These are phyloP conservation scores for Stagonosporopsis rhizophila DNA, from an alignment of 2,329 filamentous ascomycete species.

Conservation along the genomic window DNA sequence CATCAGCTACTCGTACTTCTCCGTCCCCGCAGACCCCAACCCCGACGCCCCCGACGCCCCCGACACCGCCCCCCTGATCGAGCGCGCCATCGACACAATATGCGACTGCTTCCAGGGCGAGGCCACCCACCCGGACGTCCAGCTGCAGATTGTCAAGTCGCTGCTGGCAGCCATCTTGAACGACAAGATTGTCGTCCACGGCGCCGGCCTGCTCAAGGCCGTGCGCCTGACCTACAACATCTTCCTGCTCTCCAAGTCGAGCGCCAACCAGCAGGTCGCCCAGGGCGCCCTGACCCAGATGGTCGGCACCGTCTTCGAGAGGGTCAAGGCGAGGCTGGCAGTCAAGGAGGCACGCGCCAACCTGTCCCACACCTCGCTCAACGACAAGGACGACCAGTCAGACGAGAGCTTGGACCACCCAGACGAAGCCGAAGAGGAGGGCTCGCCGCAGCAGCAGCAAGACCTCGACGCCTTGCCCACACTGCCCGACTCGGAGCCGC, in stretches of 20 bases:
- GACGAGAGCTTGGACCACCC: too few species aligned
- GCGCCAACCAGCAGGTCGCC: conserved; percentile 93
- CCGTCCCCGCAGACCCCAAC: conserved; percentile 64
- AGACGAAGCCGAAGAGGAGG: conserved; percentile 16
- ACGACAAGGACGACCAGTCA: conserved; percentile 36
- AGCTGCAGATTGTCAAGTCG: conserved; percentile 98
- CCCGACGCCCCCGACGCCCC: conserved; percentile 24
- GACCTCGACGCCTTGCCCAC: conserved; percentile 36
- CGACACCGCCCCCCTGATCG: conserved; percentile 76
- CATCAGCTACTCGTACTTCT: conserved; percentile 98
- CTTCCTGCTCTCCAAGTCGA: conserved; percentile 92
- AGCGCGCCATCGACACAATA: conserved; percentile 97
- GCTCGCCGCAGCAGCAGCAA: conserved; percentile 15
- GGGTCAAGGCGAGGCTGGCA: conserved; percentile 84
- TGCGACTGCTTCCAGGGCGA: conserved; percentile 99
- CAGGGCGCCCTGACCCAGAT: conserved; percentile 98
- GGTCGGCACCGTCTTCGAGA: conserved; percentile 97
- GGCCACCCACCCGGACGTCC: conserved; percentile 87
- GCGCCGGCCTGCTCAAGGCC: conserved; percentile 92
- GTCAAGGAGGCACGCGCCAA: conserved; percentile 82
- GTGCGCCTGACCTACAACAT: conserved; percentile 99
- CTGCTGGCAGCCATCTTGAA: conserved; percentile 93
- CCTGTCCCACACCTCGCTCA: conserved; percentile 54
- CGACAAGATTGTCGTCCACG: conserved; percentile 98
- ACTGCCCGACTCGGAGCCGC: conserved; percentile 53